A percentile compares a stretch with the other conserved stretches of the same genome.
These are phyloP conservation scores for Alloteropsis semialata DNA, from an alignment of 176 grass and related monocot species.

Conservation along the genomic window DNA sequence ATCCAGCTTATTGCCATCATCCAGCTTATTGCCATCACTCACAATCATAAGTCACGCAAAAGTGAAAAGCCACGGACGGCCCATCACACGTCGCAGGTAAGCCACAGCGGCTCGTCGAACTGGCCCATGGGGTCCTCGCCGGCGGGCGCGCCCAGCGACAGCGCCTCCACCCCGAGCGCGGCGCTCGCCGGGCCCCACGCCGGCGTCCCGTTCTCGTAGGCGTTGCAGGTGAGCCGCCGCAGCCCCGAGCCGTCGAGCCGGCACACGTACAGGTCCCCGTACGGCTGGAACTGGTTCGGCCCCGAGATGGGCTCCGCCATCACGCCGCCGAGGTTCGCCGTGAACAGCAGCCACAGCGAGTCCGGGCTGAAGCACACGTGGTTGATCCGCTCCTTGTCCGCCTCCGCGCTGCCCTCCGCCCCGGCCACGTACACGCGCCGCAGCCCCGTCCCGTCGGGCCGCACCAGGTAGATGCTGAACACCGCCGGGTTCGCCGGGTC, in stretches of 20 bases:
- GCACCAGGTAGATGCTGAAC: conserved; percentile 82
- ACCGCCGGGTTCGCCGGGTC: conserved; percentile 45
- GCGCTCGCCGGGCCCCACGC: conserved; percentile 32
- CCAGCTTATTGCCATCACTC: not conserved
- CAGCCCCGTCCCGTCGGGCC: conserved; percentile 58
- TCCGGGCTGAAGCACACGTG: conserved; percentile 93
- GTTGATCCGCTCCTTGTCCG: conserved; percentile 79
- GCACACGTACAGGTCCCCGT: conserved; percentile 79
- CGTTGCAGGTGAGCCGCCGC: conserved; percentile 68
- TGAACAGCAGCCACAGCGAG: conserved; percentile 80
- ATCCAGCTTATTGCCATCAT: conserved; percentile 6
- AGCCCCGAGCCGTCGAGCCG: conserved; percentile 60
- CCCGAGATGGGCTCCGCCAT: conserved; percentile 56
- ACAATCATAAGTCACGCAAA: not conserved
- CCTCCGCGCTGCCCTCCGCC: conserved; percentile 38
- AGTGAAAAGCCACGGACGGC: not conserved
- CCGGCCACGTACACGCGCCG: conserved; percentile 65
- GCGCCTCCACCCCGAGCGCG: not conserved
- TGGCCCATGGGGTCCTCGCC: conserved; percentile 54
- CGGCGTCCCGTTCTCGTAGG: conserved; percentile 89
- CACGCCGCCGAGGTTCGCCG: conserved; percentile 62
- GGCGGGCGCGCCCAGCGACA: conserved; percentile 4
- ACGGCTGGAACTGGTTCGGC: conserved; percentile 89
- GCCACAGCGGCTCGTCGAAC: conserved; percentile 80
- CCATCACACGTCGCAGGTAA: conserved; percentile 48